Percentiles rank a stretch among this genome's conserved stretches.
phyloP scores from a whole-genome alignment of 768 basidiomycete genomes.

The Amanita phalloides region DNA sequence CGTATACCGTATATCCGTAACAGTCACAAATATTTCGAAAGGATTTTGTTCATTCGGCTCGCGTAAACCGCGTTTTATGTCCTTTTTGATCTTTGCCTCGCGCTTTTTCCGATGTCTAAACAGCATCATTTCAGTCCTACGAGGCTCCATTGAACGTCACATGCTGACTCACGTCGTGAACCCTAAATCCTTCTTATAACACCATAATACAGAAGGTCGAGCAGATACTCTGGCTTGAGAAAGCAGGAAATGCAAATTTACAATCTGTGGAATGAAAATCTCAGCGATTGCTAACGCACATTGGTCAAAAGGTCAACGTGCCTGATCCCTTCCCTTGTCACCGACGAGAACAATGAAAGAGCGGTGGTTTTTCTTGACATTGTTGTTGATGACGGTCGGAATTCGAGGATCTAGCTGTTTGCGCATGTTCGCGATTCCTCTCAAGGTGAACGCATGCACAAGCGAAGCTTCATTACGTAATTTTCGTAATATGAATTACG shows the following conservation, averaged over 20 bases:
- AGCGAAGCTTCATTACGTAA: not conserved
- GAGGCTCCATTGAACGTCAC: not conserved
- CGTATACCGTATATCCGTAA: constrained; percentile 99
- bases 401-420: constrained; percentile 91
- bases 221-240: constrained; percentile 87
- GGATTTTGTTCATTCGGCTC: constrained; percentile 95
- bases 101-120: constrained; percentile 89
- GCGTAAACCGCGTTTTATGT: constrained; percentile 88
- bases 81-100: constrained; percentile 93
- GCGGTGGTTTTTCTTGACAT: constrained; percentile 86
- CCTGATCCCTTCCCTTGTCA: constrained; percentile 88
- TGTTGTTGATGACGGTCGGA: constrained; percentile 84
- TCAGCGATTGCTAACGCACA: not conserved
- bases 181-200: constrained; percentile 97
- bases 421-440: constrained; percentile 30
- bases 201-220: constrained; percentile 91
- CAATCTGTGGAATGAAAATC: constrained; percentile 41
- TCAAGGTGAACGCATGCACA: not conserved
- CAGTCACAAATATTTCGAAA: constrained; percentile 96
- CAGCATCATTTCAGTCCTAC: not conserved
- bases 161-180: constrained; percentile 66
- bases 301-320: constrained; percentile 20
- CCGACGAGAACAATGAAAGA: constrained; percentile 96
- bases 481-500: not conserved
- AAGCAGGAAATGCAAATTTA: constrained; percentile 91